phyloP scores from a whole-genome alignment of 176 grass and related monocot genomes.

The Bolboschoenus planiculmis region DNA sequence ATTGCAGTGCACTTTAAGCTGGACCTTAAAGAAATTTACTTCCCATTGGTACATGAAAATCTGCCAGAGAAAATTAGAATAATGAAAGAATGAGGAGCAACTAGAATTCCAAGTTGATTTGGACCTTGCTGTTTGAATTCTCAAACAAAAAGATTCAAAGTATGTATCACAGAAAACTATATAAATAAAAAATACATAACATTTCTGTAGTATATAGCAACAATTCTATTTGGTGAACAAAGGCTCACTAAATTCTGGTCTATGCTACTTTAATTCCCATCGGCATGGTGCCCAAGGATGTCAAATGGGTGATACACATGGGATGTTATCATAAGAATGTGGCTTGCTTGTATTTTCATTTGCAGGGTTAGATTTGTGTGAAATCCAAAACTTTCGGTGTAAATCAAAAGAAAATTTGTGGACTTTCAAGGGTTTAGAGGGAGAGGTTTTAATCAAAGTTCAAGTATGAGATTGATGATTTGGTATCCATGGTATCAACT shows the following conservation, averaged over 20 bases:
- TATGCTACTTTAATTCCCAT: background rate
- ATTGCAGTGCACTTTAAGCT: slow-evolving; percentile 11
- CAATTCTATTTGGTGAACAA: background rate
- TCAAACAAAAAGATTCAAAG: background rate
- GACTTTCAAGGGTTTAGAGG: background rate
- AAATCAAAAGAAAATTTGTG: background rate
- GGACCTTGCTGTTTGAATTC: background rate
- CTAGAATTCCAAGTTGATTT: background rate
- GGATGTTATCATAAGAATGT: background rate
- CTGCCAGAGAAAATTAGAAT: background rate
- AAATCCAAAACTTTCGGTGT: background rate
- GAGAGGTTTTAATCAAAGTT: background rate
- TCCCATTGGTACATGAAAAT: background rate
- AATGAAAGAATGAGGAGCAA: background rate
- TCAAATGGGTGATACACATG: background rate
- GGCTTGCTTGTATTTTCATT: background rate
- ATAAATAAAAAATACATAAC: background rate
- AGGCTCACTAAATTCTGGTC: background rate
- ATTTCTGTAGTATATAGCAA: background rate
- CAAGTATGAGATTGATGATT: background rate
- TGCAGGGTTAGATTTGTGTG: background rate
- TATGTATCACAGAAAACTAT: background rate
- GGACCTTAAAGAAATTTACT: background rate
- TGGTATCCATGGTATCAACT: background rate
- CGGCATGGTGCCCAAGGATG: background rate